Evolutionary conservation across 2,329 filamentous ascomycete genomes (phyloP).

Genomic region (Fusarium pseudocircinatum): DNA sequence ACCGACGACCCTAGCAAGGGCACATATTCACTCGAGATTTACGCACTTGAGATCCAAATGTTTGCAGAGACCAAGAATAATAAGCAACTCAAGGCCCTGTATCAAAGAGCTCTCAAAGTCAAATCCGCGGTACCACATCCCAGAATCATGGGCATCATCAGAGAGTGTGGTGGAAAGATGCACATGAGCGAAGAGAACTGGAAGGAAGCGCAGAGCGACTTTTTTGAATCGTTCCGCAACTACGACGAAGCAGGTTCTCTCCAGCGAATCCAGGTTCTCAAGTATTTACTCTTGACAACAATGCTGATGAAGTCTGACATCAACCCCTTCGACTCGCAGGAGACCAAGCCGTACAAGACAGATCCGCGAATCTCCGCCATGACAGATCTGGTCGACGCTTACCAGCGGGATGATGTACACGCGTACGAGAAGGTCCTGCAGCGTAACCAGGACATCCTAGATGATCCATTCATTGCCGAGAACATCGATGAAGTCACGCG

Average conservation of each 20-base stretch:
- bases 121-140: slow-evolving; percentile 98
- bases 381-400: slow-evolving; percentile 96
- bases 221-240: slow-evolving; percentile 98
- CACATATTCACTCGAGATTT: slow-evolving; percentile 94
- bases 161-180: slow-evolving; percentile 99
- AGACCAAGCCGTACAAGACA: slow-evolving; percentile 97
- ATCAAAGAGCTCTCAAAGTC: slow-evolving; percentile 89
- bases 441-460: slow-evolving; percentile 86
- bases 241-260: slow-evolving; percentile 98
- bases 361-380: slow-evolving; percentile 95
- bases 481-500: slow-evolving; percentile 99
- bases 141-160: slow-evolving; percentile 99
- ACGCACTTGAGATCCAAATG: slow-evolving; percentile 98
- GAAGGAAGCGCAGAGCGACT: slow-evolving; percentile 96
- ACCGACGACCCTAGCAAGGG: slow-evolving; percentile 93
- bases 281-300: slow-evolving; percentile 94
- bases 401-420: slow-evolving; percentile 94
- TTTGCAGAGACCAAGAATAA: slow-evolving; percentile 97
- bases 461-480: slow-evolving; percentile 95
- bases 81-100: slow-evolving; percentile 92
- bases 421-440: slow-evolving; percentile 88
- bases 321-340: slow-evolving; percentile 98
- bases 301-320: slow-evolving; percentile 99
- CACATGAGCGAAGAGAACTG: slow-evolving; percentile 99
- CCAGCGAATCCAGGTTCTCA: slow-evolving; percentile 95